These are phyloP conservation scores for Aspergillus fumigatus DNA, from an alignment of 2,329 filamentous ascomycete species.

Conservation along the genomic window DNA sequence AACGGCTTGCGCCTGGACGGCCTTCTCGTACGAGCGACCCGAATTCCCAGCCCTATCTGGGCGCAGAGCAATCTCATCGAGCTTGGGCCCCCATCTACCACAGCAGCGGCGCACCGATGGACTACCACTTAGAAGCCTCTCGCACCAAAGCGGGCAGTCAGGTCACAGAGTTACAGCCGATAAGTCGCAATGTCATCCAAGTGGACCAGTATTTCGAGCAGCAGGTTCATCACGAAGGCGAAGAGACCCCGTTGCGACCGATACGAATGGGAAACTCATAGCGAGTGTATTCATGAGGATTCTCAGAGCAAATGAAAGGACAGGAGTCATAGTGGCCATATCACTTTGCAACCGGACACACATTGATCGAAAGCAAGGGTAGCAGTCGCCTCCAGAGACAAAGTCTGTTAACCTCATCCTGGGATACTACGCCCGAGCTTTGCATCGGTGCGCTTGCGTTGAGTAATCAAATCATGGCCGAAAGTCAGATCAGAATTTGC, in stretches of 20 bases:
- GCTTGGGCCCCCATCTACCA: neutral
- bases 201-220: conserved; percentile 3
- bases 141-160: neutral
- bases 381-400: too few species aligned
- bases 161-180: neutral
- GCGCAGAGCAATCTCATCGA: neutral
- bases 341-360: too few species aligned
- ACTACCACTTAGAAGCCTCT: neutral
- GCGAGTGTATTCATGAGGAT: too few species aligned
- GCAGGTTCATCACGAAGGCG: neutral
- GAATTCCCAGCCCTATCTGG: neutral
- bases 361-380: too few species aligned
- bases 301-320: too few species aligned
- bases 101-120: neutral
- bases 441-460: too few species aligned
- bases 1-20: neutral
- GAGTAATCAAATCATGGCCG: too few species aligned
- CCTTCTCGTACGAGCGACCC: neutral
- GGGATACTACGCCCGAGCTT: too few species aligned
- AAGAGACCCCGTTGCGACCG: neutral
- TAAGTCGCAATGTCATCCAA: neutral
- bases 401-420: too few species aligned
- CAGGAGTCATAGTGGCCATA: too few species aligned
- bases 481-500: too few species aligned
- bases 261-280: too few species aligned